Evolutionary conservation across 1,139 yeast species (phyloP), one percentile per base, ranked within the genome.

Genomic region (Suhomyces chickasaworum): DNA sequence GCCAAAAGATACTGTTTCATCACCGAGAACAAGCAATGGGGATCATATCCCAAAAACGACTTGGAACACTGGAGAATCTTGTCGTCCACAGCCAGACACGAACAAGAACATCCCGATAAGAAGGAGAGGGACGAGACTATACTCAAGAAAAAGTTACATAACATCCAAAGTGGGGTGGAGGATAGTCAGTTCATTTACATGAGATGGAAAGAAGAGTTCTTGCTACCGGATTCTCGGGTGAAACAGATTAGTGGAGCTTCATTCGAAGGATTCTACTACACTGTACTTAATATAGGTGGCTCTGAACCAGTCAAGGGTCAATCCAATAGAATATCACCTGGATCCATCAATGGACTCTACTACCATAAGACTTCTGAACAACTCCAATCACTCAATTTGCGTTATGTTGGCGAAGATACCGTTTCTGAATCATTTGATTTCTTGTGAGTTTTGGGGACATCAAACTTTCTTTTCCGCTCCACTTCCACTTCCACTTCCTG

Each of bases 121-220:
- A 61, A 52, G 22, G 64, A 64, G 37, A 59, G 70, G 39, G 53
- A 59, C 29, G 55, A 59, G 20, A 32, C 41, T 1, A 41, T 41
- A 15, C 41, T 54, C 21, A 44, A 44, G 27, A 42, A 45, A 22
- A 64, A 63, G 44, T 60, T 75, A 41, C 54, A 54, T 18, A 55
- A 53, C 33, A 71, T 73, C 37, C 72, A 68, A 49, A 50, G 58
- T 12, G 72, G 71, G 17, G 51, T 59, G 27, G 60, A 53, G 25
- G 65, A 64, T 54, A 50, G 63, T 66, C 73, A 76, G 53, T 81
- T 75, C 58, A 69, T 91, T 6, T 91, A 83, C 63, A 91, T 91
- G 97, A 76, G 97, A 54, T 91, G 97, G 97, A 91, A 91, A 65
- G 98, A 91, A 63, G 81, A 83, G 58, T 89, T 89, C 59, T 68